Percentiles rank a stretch among this genome's conserved stretches.
These are phyloP conservation scores for Tricholoma furcatifolium DNA, from an alignment of 768 basidiomycete species.

Conservation along the genomic window DNA sequence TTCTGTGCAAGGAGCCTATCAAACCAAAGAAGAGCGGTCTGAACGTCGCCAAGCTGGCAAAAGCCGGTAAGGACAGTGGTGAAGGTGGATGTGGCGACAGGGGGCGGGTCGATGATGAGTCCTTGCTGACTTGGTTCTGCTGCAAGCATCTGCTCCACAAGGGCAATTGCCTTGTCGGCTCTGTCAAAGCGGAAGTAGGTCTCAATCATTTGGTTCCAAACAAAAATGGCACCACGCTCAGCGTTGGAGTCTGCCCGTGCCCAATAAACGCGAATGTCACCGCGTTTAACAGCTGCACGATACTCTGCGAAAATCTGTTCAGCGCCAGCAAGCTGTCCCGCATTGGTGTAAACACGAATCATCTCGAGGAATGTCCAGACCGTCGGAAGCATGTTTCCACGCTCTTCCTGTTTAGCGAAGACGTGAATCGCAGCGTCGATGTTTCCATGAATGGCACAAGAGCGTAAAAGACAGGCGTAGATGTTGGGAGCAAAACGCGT, in stretches of 20 bases:
- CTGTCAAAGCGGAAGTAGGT: conserved; percentile 66
- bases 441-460: conserved; percentile 56
- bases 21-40: conserved; percentile 72
- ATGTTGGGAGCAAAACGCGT: conserved; percentile 31
- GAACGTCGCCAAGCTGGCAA: conserved; percentile 55
- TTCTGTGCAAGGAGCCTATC: conserved; percentile 51
- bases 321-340: conserved; percentile 43
- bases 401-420: conserved; percentile 59
- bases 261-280: conserved; percentile 33
- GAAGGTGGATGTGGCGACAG: conserved; percentile 63
- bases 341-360: conserved; percentile 55
- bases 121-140: conserved; percentile 35
- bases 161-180: conserved; percentile 58
- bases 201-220: conserved; percentile 79
- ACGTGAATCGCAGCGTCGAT: conserved; percentile 62
- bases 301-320: conserved; percentile 68
- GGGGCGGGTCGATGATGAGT: conserved; percentile 43
- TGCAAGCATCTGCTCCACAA: conserved; percentile 73
- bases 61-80: conserved; percentile 66
- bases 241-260: not conserved
- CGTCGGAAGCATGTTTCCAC: conserved; percentile 29
- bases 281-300: conserved; percentile 36
- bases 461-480: conserved; percentile 59
- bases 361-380: conserved; percentile 50
- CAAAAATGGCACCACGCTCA: conserved; percentile 37